Evolutionary conservation across 176 grass and related monocot species (phyloP).

Genomic region (Zizania latifolia): DNA sequence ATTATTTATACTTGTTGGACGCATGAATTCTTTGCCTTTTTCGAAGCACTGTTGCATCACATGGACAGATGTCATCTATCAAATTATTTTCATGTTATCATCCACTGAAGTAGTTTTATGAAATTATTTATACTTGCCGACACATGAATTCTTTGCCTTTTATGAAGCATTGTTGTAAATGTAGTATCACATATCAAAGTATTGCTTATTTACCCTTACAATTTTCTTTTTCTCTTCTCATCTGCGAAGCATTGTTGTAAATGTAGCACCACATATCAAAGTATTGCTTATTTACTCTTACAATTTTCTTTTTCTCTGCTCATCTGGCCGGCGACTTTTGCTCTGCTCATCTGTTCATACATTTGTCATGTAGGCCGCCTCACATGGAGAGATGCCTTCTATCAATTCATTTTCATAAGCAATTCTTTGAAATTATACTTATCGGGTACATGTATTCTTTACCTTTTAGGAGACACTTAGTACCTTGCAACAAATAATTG

Average conservation of each 20-base stretch:
- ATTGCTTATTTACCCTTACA: neutral
- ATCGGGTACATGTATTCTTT: too few relatives aligned
- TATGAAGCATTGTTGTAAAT: neutral
- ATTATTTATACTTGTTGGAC: neutral
- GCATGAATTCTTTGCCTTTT: neutral
- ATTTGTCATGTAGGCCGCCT: neutral
- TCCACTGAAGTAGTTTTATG: too few relatives aligned
- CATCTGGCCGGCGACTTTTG: neutral
- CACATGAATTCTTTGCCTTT: too few relatives aligned
- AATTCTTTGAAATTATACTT: too few relatives aligned
- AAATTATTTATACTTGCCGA: neutral
- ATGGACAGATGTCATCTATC: too few relatives aligned
- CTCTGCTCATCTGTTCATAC: neutral
- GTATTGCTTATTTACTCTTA: neutral
- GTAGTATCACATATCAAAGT: neutral
- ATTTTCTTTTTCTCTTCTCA: neutral
- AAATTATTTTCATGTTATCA: too few relatives aligned
- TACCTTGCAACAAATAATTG: too few relatives aligned
- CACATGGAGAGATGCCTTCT: conserved; percentile 20
- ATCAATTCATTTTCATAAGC: too few relatives aligned
- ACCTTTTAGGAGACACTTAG: too few relatives aligned
- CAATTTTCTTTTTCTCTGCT: neutral
- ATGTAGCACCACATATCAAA: neutral
- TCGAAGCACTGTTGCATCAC: neutral
- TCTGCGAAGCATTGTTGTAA: neutral